These are phyloP conservation scores for Nemophila menziesii DNA, from an alignment of 257 asterid genomes.

Conservation along the genomic window DNA sequence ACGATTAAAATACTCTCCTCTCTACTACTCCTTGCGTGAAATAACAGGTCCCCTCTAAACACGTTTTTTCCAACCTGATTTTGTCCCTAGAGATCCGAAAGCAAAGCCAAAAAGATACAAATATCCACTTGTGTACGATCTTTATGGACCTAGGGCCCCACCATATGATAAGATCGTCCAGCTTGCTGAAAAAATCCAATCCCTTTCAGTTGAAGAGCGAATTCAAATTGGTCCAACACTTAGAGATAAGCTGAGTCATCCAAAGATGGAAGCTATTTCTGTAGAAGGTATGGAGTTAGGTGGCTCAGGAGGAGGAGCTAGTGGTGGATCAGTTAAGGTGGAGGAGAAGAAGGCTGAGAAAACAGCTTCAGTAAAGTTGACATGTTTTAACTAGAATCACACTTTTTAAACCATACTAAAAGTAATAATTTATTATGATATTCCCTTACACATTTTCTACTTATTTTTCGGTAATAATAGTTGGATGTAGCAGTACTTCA, in stretches of 20 bases:
- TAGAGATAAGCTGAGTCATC: slow-evolving; percentile 38
- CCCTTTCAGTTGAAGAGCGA: slow-evolving; percentile 49
- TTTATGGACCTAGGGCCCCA: no score
- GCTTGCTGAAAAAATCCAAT: slow-evolving; percentile 58
- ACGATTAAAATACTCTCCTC: no score
- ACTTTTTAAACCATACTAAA: no score
- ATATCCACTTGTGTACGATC: slow-evolving; percentile 53
- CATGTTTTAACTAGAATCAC: no score
- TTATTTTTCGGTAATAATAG: no score
- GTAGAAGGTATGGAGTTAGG: slow-evolving; percentile 53
- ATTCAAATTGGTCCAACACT: slow-evolving; percentile 35
- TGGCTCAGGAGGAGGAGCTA: slow-evolving; percentile 2
- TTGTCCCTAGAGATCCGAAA: slow-evolving; percentile 56
- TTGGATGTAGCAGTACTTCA: no score
- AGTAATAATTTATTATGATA: no score
- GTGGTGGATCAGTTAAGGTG: slow-evolving; percentile 1
- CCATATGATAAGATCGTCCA: slow-evolving; percentile 56
- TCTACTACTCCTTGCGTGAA: no score
- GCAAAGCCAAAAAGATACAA: slow-evolving; percentile 44
- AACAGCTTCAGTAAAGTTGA: no score
- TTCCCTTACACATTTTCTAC: no score
- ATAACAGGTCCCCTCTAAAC: slow-evolving; percentile 25
- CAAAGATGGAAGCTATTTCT: slow-evolving; percentile 33
- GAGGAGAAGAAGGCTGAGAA: slow-evolving; percentile 13
- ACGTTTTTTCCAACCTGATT: slow-evolving; percentile 61